Percentiles rank a stretch among this genome's conserved stretches.
phyloP scores from a whole-genome alignment of 352 stramenopile genomes.

The Phytopythium delawarense region DNA sequence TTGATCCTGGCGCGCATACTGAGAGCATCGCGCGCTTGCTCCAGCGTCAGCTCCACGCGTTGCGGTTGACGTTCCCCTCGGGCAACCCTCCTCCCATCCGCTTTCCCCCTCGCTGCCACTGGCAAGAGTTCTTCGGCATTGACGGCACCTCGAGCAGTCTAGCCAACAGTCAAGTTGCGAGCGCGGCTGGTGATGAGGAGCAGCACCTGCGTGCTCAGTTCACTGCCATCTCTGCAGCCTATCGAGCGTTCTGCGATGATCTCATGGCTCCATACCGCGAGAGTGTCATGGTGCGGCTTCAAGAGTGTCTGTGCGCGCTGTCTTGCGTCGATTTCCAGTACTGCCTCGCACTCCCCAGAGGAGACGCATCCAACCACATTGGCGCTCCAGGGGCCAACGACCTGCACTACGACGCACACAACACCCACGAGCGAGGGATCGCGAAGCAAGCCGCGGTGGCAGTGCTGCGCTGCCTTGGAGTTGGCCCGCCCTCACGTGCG shows the following conservation, averaged over 20 bases:
- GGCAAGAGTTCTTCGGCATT: slow-evolving; percentile 47
- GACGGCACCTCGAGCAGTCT: not conserved
- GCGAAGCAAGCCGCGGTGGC: not conserved
- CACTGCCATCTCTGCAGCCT: slow-evolving; percentile 39
- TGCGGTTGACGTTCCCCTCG: slow-evolving; percentile 43
- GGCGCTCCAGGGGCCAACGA: not conserved
- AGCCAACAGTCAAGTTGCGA: not conserved
- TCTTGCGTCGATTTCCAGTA: slow-evolving; percentile 64
- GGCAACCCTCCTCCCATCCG: slow-evolving; percentile 26
- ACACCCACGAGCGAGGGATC: not conserved
- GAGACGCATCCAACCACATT: slow-evolving; percentile 24
- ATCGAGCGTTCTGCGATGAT: slow-evolving; percentile 62
- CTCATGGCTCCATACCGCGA: slow-evolving; percentile 37
- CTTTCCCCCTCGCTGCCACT: slow-evolving; percentile 37
- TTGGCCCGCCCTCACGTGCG: not conserved
- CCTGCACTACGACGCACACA: not conserved
- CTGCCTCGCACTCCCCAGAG: slow-evolving; percentile 35
- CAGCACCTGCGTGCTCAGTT: slow-evolving; percentile 12
- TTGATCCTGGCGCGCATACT: slow-evolving; percentile 51
- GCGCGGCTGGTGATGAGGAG: not conserved
- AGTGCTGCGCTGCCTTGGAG: not conserved
- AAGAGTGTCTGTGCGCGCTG: slow-evolving; percentile 35
- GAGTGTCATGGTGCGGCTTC: slow-evolving; percentile 39
- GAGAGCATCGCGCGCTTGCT: slow-evolving; percentile 49
- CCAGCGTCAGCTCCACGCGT: slow-evolving; percentile 41